Percentiles rank a stretch among this genome's conserved stretches.
phyloP scores from a whole-genome alignment of 2,329 filamentous ascomycete species.

The Coniochaeta sp. region DNA sequence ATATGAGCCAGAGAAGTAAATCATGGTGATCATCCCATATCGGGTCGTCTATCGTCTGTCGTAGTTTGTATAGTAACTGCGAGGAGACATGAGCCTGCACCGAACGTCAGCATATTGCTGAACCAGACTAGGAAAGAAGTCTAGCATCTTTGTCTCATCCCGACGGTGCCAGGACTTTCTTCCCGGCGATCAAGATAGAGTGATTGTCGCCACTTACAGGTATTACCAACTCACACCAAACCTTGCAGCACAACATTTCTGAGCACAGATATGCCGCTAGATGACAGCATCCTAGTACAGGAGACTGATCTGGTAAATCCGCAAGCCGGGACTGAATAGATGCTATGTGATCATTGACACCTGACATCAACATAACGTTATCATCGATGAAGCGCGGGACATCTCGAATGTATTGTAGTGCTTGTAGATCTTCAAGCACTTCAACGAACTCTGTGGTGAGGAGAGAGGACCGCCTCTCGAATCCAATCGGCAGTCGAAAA shows the following conservation, averaged over 20 bases:
- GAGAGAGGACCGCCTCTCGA: slow-evolving; percentile 15
- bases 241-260: slow-evolving; percentile 28
- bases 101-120: neutral
- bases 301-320: slow-evolving; percentile 12
- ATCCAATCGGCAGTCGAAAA: slow-evolving; percentile 25
- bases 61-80: slow-evolving; percentile 23
- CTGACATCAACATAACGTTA: slow-evolving; percentile 18
- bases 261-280: slow-evolving; percentile 33
- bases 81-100: slow-evolving; percentile 20
- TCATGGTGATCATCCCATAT: slow-evolving; percentile 23
- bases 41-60: slow-evolving; percentile 17
- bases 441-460: slow-evolving; percentile 23
- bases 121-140: slow-evolving; percentile 6
- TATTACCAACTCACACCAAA: slow-evolving; percentile 28
- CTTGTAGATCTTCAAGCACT: slow-evolving; percentile 28
- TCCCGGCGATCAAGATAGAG: neutral
- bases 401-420: slow-evolving; percentile 29
- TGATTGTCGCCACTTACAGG: slow-evolving; percentile 22
- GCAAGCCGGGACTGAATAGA: slow-evolving; percentile 32
- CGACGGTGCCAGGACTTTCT: neutral
- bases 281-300: slow-evolving; percentile 23
- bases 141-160: neutral
- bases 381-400: slow-evolving; percentile 5
- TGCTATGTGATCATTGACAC: slow-evolving; percentile 30
- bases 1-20: slow-evolving; percentile 26